Evolutionary conservation across 2,329 filamentous ascomycete species (phyloP).

Genomic region (Botrytis byssoidea): DNA sequence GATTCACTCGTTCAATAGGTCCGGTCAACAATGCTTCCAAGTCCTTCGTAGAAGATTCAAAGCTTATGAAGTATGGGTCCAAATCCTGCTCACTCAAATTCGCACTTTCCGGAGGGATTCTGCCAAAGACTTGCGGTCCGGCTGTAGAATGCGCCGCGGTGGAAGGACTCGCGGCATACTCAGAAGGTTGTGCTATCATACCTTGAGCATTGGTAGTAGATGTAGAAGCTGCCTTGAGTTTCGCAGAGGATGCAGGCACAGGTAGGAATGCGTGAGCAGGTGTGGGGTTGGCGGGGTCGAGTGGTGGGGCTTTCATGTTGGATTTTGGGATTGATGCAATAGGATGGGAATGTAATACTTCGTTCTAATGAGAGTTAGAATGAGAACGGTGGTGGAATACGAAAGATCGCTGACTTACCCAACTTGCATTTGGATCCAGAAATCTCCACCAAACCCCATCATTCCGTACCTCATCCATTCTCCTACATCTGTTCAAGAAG

Average conservation of each 20-base stretch:
- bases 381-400: not conserved
- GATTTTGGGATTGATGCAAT: constrained; percentile 91
- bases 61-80: constrained; percentile 93
- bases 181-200: constrained; percentile 54
- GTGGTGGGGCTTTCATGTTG: constrained; percentile 88
- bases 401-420: constrained; percentile 59
- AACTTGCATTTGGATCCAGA: constrained; percentile 95
- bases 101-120: constrained; percentile 78
- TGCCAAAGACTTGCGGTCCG: constrained; percentile 63
- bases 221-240: constrained; percentile 59
- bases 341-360: constrained; percentile 91
- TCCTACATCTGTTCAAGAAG: constrained; percentile 88
- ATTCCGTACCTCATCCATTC: constrained; percentile 86
- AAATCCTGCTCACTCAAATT: constrained; percentile 83
- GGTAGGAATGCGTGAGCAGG: constrained; percentile 85
- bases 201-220: constrained; percentile 47
- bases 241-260: constrained; percentile 80
- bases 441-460: constrained; percentile 99
- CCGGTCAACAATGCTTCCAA: constrained; percentile 85
- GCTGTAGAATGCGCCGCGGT: constrained; percentile 56
- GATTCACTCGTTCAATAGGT: constrained; percentile 95
- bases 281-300: constrained; percentile 90
- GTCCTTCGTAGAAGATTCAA: constrained; percentile 88
- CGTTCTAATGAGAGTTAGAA: constrained; percentile 60
- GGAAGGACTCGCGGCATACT: constrained; percentile 49